Evolutionary conservation across 352 stramenopile genomes (phyloP), one percentile per base, ranked within the genome.

Genomic region (Pythium biforme): DNA sequence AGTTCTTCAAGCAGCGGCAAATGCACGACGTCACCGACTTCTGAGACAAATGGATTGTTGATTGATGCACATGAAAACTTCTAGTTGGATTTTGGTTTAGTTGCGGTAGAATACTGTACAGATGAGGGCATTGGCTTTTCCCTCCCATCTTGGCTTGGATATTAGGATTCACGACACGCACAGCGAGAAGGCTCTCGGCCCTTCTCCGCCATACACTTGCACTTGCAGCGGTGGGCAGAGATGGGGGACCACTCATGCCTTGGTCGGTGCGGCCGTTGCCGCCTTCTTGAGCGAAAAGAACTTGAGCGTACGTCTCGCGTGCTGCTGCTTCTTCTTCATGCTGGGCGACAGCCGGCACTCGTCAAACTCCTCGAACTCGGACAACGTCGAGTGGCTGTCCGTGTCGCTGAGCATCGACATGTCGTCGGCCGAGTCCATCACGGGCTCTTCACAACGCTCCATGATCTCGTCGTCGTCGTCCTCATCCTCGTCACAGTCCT

Each of bases 21-120:
- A 65, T 92, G 49, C 68, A 89, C 20, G 75, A 88, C 52, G 79
- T 92, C n/a, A 86, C 50, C 9, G 79, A 90, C 41, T 89, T 92
- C 29, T 92, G 17, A 51, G 19, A 52, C 22, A 22, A 20, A 49
- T 4, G 22, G 10, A 2, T 1, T 2, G 17, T 43, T 20, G 17
- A 34, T 43, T 43, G 37, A 31, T 26, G 33, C 37, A 58, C 22
- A 34, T 25, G 27, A n/a, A n/a, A n/a, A 54, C 33, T 56, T 56
- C 31, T 56, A 56, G 20, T 31, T 52, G 46, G 41, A 56, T 56
- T 46, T 20, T 11, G 33, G n/a, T 29, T 40, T 39, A 19, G 46
- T 40, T 43, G 17, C n/a, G 37, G 31, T 34, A 34, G 10, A 10
- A 43, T 43, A 43, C 37, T 43, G 37, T 43, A 43, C 37, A 43